phyloP scores from a whole-genome alignment of 176 grass and related monocot genomes.

The Aegilops sharonensis region DNA sequence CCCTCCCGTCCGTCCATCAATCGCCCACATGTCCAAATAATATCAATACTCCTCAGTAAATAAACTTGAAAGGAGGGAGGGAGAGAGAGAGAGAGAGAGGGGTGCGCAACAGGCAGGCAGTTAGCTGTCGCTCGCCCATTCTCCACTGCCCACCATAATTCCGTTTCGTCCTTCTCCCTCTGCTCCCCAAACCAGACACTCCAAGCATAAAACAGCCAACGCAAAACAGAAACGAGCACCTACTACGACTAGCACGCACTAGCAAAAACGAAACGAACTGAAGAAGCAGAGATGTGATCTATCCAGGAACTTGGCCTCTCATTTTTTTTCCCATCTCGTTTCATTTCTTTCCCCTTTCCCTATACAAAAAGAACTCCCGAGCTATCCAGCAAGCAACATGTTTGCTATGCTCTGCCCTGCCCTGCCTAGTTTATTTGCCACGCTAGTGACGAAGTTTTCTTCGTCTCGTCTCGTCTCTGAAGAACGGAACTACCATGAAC shows the following conservation, averaged over 20 bases:
- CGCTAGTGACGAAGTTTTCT: neutral
- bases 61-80: no score
- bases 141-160: conserved; percentile 29
- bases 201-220: conserved; percentile 18
- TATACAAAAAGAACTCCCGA: neutral
- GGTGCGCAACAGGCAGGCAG: conserved; percentile 35
- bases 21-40: neutral
- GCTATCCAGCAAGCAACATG: neutral
- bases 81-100: no score
- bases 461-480: neutral
- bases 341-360: neutral
- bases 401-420: neutral
- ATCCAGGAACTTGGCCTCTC: neutral
- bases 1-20: neutral
- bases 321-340: neutral
- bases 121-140: conserved; percentile 51
- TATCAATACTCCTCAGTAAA: no score
- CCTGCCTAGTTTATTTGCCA: conserved; percentile 21
- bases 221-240: conserved; percentile 9
- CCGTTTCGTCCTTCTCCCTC: conserved; percentile 22
- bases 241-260: neutral
- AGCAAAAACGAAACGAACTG: neutral
- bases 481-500: neutral
- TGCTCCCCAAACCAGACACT: neutral
- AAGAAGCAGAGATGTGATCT: neutral